These are phyloP conservation scores for Sicyos edulis DNA, from an alignment of 306 rosid genomes.

Conservation along the genomic window DNA sequence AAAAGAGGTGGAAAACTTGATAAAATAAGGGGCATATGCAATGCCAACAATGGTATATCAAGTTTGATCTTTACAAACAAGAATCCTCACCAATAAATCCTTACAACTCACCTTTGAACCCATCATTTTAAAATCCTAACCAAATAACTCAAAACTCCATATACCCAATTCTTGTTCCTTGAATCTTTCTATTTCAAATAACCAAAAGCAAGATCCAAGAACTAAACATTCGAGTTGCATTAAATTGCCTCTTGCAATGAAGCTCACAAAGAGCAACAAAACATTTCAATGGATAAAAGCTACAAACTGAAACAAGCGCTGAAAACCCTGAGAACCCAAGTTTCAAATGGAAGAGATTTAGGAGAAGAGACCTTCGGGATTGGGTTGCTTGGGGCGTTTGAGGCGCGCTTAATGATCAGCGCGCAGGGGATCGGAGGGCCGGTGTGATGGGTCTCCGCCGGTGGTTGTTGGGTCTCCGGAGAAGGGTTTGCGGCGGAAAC, in stretches of 20 bases:
- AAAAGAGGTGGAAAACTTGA: neutral
- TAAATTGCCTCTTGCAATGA: too few species aligned
- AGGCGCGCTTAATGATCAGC: slow-evolving; percentile 73
- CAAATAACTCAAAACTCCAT: neutral
- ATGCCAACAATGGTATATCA: too few species aligned
- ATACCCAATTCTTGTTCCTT: neutral
- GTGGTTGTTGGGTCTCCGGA: slow-evolving; percentile 18
- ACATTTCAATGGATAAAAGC: too few species aligned
- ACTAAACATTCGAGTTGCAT: too few species aligned
- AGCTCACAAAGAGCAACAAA: too few species aligned
- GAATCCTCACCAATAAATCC: neutral
- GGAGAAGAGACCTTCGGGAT: slow-evolving; percentile 40
- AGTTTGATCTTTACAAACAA: too few species aligned
- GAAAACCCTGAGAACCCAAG: too few species aligned
- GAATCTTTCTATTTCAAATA: neutral
- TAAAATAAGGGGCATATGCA: neutral
- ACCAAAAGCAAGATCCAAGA: slow-evolving; percentile 7
- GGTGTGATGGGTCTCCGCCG: neutral
- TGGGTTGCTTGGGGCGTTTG: slow-evolving; percentile 57
- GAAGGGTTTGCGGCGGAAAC: slow-evolving; percentile 35
- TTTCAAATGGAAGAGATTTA: too few species aligned
- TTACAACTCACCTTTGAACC: neutral
- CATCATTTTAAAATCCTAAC: neutral
- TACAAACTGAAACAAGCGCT: too few species aligned
- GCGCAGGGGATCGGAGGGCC: slow-evolving; percentile 17